phyloP scores from a whole-genome alignment of 441 rosid species.

The Pelargonium australe region DNA sequence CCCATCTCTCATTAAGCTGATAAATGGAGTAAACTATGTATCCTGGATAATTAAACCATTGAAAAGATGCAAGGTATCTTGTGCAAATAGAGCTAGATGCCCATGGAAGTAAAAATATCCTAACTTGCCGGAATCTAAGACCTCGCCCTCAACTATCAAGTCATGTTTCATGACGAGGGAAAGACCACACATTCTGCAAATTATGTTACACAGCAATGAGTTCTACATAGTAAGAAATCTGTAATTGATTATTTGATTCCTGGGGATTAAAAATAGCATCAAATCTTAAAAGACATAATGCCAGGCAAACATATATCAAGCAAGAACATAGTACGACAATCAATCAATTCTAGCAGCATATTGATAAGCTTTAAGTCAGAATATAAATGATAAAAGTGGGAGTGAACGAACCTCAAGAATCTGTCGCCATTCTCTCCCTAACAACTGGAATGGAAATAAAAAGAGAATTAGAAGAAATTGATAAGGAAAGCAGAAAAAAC shows the following conservation, averaged over 20 bases:
- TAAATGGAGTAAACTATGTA: constrained; percentile 11
- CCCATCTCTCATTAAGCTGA: constrained; percentile 18
- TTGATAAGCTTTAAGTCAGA: not conserved
- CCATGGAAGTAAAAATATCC: constrained; percentile 47
- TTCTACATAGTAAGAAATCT: constrained; percentile 21
- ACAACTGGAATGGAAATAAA: constrained; percentile 36
- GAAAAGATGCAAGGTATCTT: constrained; percentile 11
- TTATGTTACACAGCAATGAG: constrained; percentile 38
- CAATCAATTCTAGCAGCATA: constrained; percentile 10
- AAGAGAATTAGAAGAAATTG: constrained; percentile 7
- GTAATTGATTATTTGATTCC: constrained; percentile 19
- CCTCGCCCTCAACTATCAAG: constrained; percentile 45
- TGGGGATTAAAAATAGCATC: not conserved
- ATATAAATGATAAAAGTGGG: not conserved
- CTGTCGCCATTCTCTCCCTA: constrained; percentile 68
- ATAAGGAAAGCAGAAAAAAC: constrained; percentile 1
- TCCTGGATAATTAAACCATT: constrained; percentile 4
- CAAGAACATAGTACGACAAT: not conserved
- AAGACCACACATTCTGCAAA: constrained; percentile 52
- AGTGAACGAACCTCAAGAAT: constrained; percentile 62
- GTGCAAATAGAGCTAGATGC: constrained; percentile 38
- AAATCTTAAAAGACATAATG: constrained; percentile 10
- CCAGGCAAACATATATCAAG: constrained; percentile 9
- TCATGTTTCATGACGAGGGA: constrained; percentile 40
- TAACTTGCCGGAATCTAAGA: constrained; percentile 38